phyloP scores from a whole-genome alignment of 306 rosid genomes.

The Fragaria ananassa region DNA sequence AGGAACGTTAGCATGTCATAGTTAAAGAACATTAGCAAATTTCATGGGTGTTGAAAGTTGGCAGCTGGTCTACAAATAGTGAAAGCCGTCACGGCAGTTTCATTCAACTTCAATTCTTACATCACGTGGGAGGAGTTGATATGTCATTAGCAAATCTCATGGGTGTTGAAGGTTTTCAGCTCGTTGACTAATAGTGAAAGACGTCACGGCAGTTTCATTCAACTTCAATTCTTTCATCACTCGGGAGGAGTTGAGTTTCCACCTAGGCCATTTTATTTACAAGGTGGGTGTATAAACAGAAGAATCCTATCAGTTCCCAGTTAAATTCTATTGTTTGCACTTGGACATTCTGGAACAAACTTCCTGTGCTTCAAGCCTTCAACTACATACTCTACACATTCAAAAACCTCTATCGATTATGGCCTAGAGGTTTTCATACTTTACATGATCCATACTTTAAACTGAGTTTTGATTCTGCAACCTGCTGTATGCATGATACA shows the following conservation, averaged over 20 bases:
- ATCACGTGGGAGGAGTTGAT: no score
- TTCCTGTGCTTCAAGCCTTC: not conserved
- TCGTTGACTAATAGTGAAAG: no score
- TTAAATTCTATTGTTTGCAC: no score
- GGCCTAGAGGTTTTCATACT: not conserved
- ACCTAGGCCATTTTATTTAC: not conserved
- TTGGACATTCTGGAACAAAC: not conserved
- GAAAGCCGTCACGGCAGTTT: no score
- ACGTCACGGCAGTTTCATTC: no score
- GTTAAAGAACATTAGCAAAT: not conserved
- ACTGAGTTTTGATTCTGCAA: not conserved
- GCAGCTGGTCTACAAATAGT: no score
- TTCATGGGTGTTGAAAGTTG: not conserved
- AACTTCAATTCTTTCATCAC: no score
- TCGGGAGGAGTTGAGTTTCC: no score
- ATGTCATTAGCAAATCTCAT: not conserved
- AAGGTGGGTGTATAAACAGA: no score
- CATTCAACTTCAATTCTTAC: no score
- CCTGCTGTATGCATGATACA: not conserved
- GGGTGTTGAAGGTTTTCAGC: not conserved
- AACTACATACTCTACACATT: not conserved
- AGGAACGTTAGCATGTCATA: not conserved
- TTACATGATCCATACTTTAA: not conserved
- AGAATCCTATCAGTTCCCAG: no score
- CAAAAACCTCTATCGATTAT: not conserved